Evolutionary conservation across 2,329 filamentous ascomycete genomes (phyloP).

Genomic region (Incumbomyces delicatus): DNA sequence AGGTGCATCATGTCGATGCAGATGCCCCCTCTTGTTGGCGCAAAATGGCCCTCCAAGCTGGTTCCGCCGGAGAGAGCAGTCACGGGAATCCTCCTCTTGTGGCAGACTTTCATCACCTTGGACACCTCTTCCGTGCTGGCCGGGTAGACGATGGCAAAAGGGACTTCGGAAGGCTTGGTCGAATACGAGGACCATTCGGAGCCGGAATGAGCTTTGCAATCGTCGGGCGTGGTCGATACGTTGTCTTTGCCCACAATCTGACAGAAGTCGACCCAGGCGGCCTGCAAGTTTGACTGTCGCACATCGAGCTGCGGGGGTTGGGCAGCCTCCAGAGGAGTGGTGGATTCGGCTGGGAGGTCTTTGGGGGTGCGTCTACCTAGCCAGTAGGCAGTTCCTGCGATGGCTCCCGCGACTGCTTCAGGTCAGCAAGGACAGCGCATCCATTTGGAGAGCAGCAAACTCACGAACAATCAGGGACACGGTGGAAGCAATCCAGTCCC

Average conservation of each 20-base stretch:
- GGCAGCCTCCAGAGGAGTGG: conserved; percentile 41
- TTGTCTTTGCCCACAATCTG: conserved; percentile 53
- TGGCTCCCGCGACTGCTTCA: conserved; percentile 24
- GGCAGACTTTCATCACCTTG: conserved; percentile 81
- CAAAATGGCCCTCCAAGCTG: conserved; percentile 80
- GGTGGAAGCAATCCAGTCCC: conserved; percentile 11
- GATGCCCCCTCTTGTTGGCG: conserved; percentile 70
- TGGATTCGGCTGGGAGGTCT: conserved; percentile 44
- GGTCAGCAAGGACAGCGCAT: not conserved
- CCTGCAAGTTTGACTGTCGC: conserved; percentile 48
- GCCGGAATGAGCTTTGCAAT: conserved; percentile 48
- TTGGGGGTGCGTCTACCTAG: conserved; percentile 42
- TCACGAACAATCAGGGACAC: not conserved
- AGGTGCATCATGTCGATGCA: conserved; percentile 80
- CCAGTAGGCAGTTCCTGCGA: conserved; percentile 46
- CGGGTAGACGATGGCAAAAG: conserved; percentile 63
- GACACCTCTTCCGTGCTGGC: conserved; percentile 71
- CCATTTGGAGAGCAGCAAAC: not conserved
- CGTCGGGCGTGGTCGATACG: conserved; percentile 44
- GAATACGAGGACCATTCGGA: conserved; percentile 53
- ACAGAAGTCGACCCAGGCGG: conserved; percentile 55
- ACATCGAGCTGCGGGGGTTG: conserved; percentile 46
- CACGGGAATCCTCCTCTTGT: conserved; percentile 69
- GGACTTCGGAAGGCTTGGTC: conserved; percentile 32
- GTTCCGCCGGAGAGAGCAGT: conserved; percentile 83